Evolutionary conservation across 2,329 filamentous ascomycete genomes (phyloP), one percentile per base, ranked within the genome.

Genomic region (Stagonosporopsis chrysanthemi): DNA sequence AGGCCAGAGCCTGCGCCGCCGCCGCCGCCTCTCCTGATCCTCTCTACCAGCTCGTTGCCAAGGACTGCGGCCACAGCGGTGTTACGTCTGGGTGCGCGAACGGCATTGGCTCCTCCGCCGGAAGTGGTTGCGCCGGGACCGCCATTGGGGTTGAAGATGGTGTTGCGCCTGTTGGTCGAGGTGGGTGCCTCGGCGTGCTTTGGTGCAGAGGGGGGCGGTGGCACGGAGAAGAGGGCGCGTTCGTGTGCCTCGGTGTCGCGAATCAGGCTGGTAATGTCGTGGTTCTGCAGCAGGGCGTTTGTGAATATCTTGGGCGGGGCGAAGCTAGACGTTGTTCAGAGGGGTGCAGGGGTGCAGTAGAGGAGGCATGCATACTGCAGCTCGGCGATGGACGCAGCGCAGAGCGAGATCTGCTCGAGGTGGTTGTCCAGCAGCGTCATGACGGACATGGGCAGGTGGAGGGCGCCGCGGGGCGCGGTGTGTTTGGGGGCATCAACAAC

Each of bases 241-340:
- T 99, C 95, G 79, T 98, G 94, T 22, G 90, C 81, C 77, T 99
- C 95, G 3, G 94, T 97, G 75, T 99, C 95, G 59, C 95, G 90
- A 70, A 99, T 97, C 44, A 99, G 82, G 12, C 91, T 86, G 4
- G 95, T 98, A 67, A 99, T 98, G 76, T 99, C 95, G 76, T 93
- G 89, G 65, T 88, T 88, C 54, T 89, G 88, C 45, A 98, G 87
- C 36, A 99, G 84, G 31, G 95, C 92, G 75, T 96, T 97, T 66
- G 93, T 95, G 79, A 98, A 99, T 71, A 95, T 92, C 70, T 91
- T 96, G n/a, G 94, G 91, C 2, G 86, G 86, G 38, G 91, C 91
- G 68, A 98, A 98, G 31, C 92, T 96, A 71, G 52, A 58, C 50
- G 61, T 38, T 61, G 64, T 68, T 61, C 65, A 63, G 61, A 35